Percentiles rank a stretch among this genome's conserved stretches.
These are phyloP conservation scores for Suillus occidentalis DNA, from an alignment of 768 basidiomycete genomes.

Conservation along the genomic window DNA sequence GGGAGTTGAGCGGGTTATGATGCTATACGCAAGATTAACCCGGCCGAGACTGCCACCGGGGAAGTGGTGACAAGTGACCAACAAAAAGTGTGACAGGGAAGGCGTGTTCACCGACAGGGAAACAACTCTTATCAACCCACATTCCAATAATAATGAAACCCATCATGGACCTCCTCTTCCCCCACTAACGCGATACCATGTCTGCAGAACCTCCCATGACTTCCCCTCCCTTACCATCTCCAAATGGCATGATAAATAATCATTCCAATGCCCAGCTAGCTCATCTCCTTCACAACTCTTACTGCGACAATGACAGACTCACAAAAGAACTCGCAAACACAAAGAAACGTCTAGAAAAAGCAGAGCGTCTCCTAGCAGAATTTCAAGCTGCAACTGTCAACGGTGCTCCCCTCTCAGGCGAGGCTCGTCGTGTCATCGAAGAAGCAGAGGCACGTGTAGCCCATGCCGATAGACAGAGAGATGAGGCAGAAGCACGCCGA, in stretches of 20 bases:
- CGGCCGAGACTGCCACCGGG: conserved; percentile 8
- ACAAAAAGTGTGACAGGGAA: conserved; percentile 4
- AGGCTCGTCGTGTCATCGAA: conserved; percentile 38
- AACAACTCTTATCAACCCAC: conserved; percentile 7
- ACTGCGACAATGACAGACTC: conserved; percentile 52
- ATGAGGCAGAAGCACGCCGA: conserved; percentile 53
- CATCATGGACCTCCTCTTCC: conserved; percentile 5
- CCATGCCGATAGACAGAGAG: conserved; percentile 51
- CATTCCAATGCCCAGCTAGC: conserved; percentile 56
- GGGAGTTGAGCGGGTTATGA: conserved; percentile 9
- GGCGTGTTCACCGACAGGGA: conserved; percentile 6
- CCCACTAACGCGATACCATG: conserved; percentile 15
- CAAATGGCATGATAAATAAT: conserved; percentile 16
- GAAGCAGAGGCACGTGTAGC: conserved; percentile 51
- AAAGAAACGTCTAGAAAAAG: conserved; percentile 51
- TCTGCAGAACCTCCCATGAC: conserved; percentile 19
- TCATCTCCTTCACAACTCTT: conserved; percentile 51
- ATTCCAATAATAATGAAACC: conserved; percentile 6
- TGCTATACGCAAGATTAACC: conserved; percentile 8
- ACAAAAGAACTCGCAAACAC: conserved; percentile 45
- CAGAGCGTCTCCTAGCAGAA: conserved; percentile 44
- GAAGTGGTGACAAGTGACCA: conserved; percentile 5
- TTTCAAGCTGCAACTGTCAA: conserved; percentile 24
- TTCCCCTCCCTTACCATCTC: conserved; percentile 17
- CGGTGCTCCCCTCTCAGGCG: conserved; percentile 26